Percentiles rank a stretch among this genome's conserved stretches.
phyloP scores from a whole-genome alignment of 2,329 filamentous ascomycete genomes.

The Stagonosporopsis cucurbitacearum region DNA sequence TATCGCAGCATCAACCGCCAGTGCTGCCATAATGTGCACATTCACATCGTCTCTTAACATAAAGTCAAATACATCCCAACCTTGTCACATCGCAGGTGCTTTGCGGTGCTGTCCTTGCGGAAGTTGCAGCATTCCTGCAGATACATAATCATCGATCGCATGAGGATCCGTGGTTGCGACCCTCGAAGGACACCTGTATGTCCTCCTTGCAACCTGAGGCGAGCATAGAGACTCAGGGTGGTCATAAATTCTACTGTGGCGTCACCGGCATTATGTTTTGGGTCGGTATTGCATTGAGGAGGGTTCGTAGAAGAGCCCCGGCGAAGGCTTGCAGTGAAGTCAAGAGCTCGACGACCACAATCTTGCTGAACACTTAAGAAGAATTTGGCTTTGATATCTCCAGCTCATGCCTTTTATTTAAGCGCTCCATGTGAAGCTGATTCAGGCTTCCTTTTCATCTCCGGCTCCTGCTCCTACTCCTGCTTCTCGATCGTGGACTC shows the following conservation, averaged over 20 bases:
- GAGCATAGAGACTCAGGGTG: too few relatives aligned
- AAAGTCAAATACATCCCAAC: not conserved
- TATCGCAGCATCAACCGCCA: not conserved
- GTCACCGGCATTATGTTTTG: not conserved
- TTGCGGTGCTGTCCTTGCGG: not conserved
- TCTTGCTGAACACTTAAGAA: too few relatives aligned
- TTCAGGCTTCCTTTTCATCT: slow-evolving; percentile 11
- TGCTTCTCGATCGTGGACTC: slow-evolving; percentile 57
- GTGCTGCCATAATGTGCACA: not conserved
- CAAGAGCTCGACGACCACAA: too few relatives aligned
- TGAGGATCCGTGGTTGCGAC: too few relatives aligned
- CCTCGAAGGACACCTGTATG: too few relatives aligned
- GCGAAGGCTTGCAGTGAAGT: too few relatives aligned
- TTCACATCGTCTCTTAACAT: not conserved
- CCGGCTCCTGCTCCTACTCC: slow-evolving; percentile 51
- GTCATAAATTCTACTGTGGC: not conserved
- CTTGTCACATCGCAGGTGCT: not conserved
- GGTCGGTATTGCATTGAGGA: not conserved
- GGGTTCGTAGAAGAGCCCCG: too few relatives aligned
- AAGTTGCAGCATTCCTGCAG: not conserved
- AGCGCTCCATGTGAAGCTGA: not conserved
- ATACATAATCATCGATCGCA: not conserved
- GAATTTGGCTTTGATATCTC: not conserved
- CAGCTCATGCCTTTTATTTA: not conserved
- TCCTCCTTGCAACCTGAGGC: too few relatives aligned